These are phyloP conservation scores for Cutaneotrichosporon sp. DNA, from an alignment of 1,284 basidiomycete species.

Conservation along the genomic window DNA sequence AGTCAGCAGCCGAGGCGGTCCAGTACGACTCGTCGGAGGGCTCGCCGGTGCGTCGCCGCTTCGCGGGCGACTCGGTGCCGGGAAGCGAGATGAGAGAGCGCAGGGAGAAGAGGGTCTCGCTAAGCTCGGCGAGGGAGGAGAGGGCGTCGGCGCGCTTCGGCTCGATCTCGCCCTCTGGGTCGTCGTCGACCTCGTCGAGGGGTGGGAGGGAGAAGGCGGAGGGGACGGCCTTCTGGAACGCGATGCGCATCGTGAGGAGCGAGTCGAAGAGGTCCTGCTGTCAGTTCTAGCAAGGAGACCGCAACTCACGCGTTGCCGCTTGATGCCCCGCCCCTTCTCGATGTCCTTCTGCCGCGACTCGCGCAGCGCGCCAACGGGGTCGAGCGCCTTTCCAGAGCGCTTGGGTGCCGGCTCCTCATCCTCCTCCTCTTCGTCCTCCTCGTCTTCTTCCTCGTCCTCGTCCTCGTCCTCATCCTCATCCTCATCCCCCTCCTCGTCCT, in stretches of 20 bases:
- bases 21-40: constrained; percentile 39
- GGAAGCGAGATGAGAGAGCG: constrained; percentile 59
- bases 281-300: neutral
- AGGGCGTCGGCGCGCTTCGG: constrained; percentile 36
- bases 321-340: constrained; percentile 74
- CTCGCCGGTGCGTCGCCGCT: constrained; percentile 19
- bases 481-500: constrained; percentile 43
- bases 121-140: constrained; percentile 38
- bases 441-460: constrained; percentile 51
- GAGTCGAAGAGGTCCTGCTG: constrained; percentile 76
- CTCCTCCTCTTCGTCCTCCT: too few species aligned
- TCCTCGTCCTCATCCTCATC: constrained; percentile 55
- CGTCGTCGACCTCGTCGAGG: constrained; percentile 20
- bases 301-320: constrained; percentile 71
- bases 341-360: constrained; percentile 53
- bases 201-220: constrained; percentile 51
- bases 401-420: constrained; percentile 12
- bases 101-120: constrained; percentile 60
- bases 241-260: constrained; percentile 82
- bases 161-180: constrained; percentile 35
- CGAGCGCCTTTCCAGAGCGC: constrained; percentile 36
- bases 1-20: constrained; percentile 36
- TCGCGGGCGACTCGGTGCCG: constrained; percentile 26
- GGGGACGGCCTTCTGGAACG: constrained; percentile 74
- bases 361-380: constrained; percentile 55